These are phyloP conservation scores for Flammula alnicola DNA, from an alignment of 1,284 basidiomycete genomes.

Conservation along the genomic window DNA sequence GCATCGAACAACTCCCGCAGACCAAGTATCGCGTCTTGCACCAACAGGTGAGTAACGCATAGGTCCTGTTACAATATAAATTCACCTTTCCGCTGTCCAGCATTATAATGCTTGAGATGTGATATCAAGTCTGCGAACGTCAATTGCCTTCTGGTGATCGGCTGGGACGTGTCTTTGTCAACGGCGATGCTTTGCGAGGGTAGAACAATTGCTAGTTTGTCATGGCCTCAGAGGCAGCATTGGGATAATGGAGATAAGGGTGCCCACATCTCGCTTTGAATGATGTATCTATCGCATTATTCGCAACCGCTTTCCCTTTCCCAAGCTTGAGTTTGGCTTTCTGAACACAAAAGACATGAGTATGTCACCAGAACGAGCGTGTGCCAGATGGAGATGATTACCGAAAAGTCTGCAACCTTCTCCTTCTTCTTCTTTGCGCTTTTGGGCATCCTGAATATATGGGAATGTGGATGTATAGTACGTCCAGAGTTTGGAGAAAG, in stretches of 20 bases:
- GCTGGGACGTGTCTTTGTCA: conserved; percentile 56
- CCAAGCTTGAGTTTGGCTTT: conserved; percentile 97
- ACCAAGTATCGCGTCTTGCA: conserved; percentile 79
- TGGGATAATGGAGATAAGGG: conserved; percentile 5
- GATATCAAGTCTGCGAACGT: conserved; percentile 81
- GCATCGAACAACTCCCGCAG: conserved; percentile 80
- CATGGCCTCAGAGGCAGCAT: conserved; percentile 12
- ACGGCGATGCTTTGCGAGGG: conserved; percentile 80
- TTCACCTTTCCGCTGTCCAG: conserved; percentile 69
- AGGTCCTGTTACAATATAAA: neutral
- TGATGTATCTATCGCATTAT: conserved; percentile 92
- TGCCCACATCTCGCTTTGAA: conserved; percentile 88
- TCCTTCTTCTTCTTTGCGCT: conserved; percentile 85
- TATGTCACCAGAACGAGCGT: conserved; percentile 7
- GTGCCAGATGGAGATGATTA: conserved; percentile 34
- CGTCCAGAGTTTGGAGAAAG: too few relatives aligned
- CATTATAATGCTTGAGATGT: conserved; percentile 86
- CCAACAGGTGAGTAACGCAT: conserved; percentile 1
- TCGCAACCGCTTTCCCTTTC: conserved; percentile 85
- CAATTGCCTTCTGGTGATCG: conserved; percentile 78
- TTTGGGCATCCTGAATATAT: conserved; percentile 82
- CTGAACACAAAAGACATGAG: conserved; percentile 49
- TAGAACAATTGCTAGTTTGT: conserved; percentile 78
- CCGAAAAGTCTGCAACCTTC: conserved; percentile 88
- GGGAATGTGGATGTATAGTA: too few relatives aligned